Evolutionary conservation across 2,329 filamentous ascomycete genomes (phyloP).

Genomic region (Karstenula rhodostoma): DNA sequence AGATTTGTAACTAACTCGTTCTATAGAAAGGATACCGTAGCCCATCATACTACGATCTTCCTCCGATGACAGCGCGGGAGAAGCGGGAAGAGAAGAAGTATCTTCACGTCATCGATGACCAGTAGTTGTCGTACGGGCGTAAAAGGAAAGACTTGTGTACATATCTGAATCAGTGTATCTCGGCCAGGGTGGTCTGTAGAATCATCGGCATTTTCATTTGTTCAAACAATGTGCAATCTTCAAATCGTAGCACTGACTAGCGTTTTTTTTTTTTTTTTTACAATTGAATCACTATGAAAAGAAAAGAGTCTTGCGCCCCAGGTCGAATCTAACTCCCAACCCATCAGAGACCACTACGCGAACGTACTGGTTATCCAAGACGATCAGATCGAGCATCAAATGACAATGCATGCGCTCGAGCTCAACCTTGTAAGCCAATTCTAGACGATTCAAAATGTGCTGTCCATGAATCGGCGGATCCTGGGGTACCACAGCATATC

Average conservation of each 20-base stretch:
- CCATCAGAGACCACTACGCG: neutral
- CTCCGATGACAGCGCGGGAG: constrained; percentile 93
- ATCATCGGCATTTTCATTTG: constrained; percentile 25
- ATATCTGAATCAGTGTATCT: constrained; percentile 33
- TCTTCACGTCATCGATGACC: constrained; percentile 74
- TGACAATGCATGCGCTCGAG: neutral
- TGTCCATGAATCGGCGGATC: neutral
- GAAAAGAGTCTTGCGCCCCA: neutral
- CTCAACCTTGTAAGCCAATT: neutral
- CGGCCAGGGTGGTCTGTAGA: constrained; percentile 32
- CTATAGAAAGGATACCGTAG: constrained; percentile 87
- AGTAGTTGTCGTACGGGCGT: constrained; percentile 32
- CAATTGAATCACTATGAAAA: neutral
- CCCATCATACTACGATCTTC: constrained; percentile 88
- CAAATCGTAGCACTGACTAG: neutral
- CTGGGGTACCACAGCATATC: no score
- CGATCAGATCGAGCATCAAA: neutral
- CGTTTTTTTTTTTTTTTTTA: neutral
- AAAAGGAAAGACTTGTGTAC: constrained; percentile 33
- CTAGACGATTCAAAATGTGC: neutral
- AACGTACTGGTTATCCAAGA: neutral
- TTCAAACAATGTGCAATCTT: neutral
- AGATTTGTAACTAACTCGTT: constrained; percentile 18
- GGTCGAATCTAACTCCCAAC: neutral
- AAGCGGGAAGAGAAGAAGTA: constrained; percentile 96